phyloP scores from a whole-genome alignment of 768 basidiomycete genomes.

The Leccinum variicolor region DNA sequence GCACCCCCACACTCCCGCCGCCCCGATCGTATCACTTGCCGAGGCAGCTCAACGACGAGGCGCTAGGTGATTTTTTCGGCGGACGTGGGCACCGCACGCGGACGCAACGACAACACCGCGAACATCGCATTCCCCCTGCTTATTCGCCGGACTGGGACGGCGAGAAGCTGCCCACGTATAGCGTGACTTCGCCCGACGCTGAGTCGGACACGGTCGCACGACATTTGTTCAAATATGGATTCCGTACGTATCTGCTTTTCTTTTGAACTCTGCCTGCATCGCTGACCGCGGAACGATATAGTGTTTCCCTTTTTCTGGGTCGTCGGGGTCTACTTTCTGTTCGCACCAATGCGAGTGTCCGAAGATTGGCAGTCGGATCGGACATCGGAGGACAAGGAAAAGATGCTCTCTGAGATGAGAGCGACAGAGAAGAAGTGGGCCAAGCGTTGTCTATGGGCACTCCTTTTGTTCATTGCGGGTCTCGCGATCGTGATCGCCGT shows the following conservation, averaged over 20 bases:
- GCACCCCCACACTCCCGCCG: slow-evolving; percentile 21
- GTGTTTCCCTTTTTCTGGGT: slow-evolving; percentile 66
- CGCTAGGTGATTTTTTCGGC: slow-evolving; percentile 31
- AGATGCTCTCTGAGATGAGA: slow-evolving; percentile 47
- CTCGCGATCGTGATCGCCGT: slow-evolving; percentile 29
- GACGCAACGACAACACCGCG: slow-evolving; percentile 2
- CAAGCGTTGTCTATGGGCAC: slow-evolving; percentile 50
- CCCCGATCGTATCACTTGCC: slow-evolving; percentile 20
- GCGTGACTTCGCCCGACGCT: slow-evolving; percentile 21
- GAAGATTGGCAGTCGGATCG: slow-evolving; percentile 56
- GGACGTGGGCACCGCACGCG: slow-evolving; percentile 25
- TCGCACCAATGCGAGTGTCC: slow-evolving; percentile 47
- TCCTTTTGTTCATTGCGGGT: slow-evolving; percentile 42
- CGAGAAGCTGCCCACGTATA: slow-evolving; percentile 27
- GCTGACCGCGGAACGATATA: slow-evolving; percentile 11
- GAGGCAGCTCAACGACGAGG: slow-evolving; percentile 28
- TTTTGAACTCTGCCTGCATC: too few species aligned
- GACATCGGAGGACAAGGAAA: slow-evolving; percentile 47
- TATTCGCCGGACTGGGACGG: slow-evolving; percentile 42
- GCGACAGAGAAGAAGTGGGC: slow-evolving; percentile 55
- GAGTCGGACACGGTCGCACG: slow-evolving; percentile 56
- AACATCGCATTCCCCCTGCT: slow-evolving; percentile 34
- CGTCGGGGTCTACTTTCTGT: slow-evolving; percentile 53
- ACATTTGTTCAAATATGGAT: slow-evolving; percentile 62
- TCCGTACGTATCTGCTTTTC: slow-evolving; percentile 40